These are phyloP conservation scores for Kappamyces sp. DNA, from an alignment of 192 early-diverging fungal genomes.

Conservation along the genomic window DNA sequence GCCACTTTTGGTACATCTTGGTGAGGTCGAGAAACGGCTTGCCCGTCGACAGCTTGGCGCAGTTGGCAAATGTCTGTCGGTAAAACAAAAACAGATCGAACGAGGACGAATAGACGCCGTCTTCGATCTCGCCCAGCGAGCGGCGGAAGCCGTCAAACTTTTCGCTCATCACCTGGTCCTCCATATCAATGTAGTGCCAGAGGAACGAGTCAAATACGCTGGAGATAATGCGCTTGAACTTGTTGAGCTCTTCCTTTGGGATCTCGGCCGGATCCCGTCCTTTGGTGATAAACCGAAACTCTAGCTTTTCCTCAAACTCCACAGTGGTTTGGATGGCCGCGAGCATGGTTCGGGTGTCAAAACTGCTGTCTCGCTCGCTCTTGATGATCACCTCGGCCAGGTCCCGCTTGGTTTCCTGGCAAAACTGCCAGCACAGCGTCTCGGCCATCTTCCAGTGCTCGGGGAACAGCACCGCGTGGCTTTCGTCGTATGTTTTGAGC, in stretches of 20 bases:
- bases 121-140: constrained; percentile 57
- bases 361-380: constrained; percentile 26
- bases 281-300: constrained; percentile 59
- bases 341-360: constrained; percentile 69
- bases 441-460: constrained; percentile 69
- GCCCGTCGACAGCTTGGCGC: constrained; percentile 74
- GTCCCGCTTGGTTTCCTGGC: constrained; percentile 74
- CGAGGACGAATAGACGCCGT: constrained; percentile 73
- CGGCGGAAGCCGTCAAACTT: constrained; percentile 25
- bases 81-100: constrained; percentile 91
- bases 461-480: constrained; percentile 78
- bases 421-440: constrained; percentile 66
- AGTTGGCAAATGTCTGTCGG: constrained; percentile 79
- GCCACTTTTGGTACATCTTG: constrained; percentile 71
- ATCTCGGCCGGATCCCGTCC: constrained; percentile 18
- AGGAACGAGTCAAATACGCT: constrained; percentile 83
- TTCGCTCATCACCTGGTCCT: constrained; percentile 58
- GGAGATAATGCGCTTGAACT: constrained; percentile 76
- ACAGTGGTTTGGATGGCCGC: constrained; percentile 73
- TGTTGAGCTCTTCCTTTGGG: constrained; percentile 25
- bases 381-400: constrained; percentile 61
- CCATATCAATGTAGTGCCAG: constrained; percentile 76
- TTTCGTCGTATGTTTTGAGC: constrained; percentile 86
- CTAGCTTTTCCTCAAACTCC: constrained; percentile 85
- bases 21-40: constrained; percentile 83